Conservation (phyloP, 116 monocot genomes). For the Cymodocea nodosa region DNA sequence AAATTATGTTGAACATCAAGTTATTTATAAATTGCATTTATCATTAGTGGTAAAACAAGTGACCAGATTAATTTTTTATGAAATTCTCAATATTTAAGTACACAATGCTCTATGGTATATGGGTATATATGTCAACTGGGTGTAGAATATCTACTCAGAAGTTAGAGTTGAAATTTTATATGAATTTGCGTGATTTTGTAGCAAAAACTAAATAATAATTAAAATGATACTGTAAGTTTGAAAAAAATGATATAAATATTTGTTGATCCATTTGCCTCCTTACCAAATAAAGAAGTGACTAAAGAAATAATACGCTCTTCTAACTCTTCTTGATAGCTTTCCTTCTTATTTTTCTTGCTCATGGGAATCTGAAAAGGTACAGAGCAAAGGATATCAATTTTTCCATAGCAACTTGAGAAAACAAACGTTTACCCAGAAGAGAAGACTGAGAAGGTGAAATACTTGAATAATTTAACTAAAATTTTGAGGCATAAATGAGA, state of each 20-base stretch:
- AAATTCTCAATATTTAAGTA: too few species aligned
- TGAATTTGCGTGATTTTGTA: too few species aligned
- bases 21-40: too few species aligned
- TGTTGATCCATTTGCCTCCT: slow-evolving; percentile 51
- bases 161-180: too few species aligned
- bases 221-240: background rate
- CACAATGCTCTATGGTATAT: too few species aligned
- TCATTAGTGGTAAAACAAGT: too few species aligned
- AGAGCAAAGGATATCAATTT: background rate
- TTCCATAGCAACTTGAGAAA: background rate
- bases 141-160: too few species aligned
- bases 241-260: background rate
- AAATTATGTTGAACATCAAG: too few species aligned
- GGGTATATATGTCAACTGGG: too few species aligned
- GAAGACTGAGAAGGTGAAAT: background rate
- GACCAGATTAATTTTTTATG: too few species aligned
- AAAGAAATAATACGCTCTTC: slow-evolving; percentile 90
- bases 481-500: too few species aligned
- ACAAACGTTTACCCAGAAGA: background rate
- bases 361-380: slow-evolving; percentile 45
- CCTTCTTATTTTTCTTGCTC: slow-evolving; percentile 85
- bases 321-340: slow-evolving; percentile 83
- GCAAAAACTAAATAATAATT: background rate
- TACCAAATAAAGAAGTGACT: slow-evolving; percentile 92
- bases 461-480: background rate